Conservation (phyloP, 2,329 filamentous ascomycete genomes). For the Aspergillus carbonarius region DNA sequence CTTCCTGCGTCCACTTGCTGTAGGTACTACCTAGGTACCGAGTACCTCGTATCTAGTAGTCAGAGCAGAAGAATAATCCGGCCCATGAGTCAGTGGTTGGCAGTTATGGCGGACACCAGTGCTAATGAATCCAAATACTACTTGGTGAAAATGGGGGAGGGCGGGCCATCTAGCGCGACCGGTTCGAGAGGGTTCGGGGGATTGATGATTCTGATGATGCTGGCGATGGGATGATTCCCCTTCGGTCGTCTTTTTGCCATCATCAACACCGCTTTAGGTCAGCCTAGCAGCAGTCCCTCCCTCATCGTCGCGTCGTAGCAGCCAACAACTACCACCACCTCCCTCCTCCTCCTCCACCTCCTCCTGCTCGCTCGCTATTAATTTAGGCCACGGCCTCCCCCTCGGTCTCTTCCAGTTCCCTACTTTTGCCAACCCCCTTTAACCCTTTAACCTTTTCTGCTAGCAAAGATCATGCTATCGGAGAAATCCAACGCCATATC, state of each 20-base stretch:
- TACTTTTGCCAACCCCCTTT: neutral
- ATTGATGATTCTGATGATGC: neutral
- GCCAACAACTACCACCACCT: neutral
- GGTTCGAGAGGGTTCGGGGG: neutral
- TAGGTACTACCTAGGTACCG: no score
- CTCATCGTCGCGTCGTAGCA: neutral
- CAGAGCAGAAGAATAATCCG: neutral
- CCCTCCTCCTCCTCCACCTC: no score
- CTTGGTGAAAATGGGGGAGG: no score
- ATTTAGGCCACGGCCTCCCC: neutral
- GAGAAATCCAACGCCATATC: neutral
- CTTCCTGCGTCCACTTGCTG: neutral
- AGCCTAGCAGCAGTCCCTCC: neutral
- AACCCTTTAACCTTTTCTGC: neutral
- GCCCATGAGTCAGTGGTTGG: neutral
- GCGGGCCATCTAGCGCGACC: neutral
- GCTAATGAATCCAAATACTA: no score
- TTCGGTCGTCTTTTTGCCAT: neutral
- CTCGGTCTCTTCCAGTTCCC: neutral
- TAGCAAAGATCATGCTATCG: neutral
- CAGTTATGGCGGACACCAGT: neutral
- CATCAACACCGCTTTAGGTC: constrained; percentile 2
- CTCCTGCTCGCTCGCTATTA: neutral
- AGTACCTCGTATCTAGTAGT: neutral
- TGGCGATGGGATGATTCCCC: neutral